These are phyloP conservation scores for Daedalea quercina DNA, from an alignment of 768 basidiomycete genomes.

Conservation along the genomic window DNA sequence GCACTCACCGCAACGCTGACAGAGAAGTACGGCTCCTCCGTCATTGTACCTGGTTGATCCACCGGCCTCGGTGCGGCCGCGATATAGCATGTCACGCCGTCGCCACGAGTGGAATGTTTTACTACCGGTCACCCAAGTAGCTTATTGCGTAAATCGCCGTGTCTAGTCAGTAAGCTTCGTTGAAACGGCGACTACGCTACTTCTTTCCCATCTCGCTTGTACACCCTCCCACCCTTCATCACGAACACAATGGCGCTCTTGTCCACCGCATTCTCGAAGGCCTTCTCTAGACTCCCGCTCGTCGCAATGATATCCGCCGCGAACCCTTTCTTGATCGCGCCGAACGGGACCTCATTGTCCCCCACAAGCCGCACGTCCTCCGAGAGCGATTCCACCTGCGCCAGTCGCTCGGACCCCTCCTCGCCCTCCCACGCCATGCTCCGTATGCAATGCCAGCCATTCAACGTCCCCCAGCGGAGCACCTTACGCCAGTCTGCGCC, in stretches of 20 bases:
- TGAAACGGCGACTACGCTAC: not conserved
- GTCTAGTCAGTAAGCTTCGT: too few species aligned
- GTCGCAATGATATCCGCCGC: conserved; percentile 43
- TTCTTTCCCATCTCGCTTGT: conserved; percentile 31
- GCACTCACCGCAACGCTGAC: too few species aligned
- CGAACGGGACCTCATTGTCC: conserved; percentile 50
- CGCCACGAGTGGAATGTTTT: too few species aligned
- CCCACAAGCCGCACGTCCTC: conserved; percentile 28
- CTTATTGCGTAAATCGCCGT: too few species aligned
- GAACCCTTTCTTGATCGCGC: conserved; percentile 45
- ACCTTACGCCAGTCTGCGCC: conserved; percentile 48
- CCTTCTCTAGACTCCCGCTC: conserved; percentile 27
- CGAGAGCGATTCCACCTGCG: conserved; percentile 18
- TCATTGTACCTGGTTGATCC: too few species aligned
- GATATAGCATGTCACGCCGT: too few species aligned
- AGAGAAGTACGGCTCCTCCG: too few species aligned
- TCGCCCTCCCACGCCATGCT: conserved; percentile 39
- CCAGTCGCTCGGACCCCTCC: conserved; percentile 20
- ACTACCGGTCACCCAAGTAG: too few species aligned
- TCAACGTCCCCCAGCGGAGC: conserved; percentile 49
- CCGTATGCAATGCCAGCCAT: conserved; percentile 51
- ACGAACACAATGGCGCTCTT: conserved; percentile 45
- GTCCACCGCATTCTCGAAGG: conserved; percentile 40
- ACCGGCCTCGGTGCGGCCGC: too few species aligned
- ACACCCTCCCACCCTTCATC: conserved; percentile 50